Conservation (phyloP, 306 rosid species). For the Vachellia collinsii region DNA sequence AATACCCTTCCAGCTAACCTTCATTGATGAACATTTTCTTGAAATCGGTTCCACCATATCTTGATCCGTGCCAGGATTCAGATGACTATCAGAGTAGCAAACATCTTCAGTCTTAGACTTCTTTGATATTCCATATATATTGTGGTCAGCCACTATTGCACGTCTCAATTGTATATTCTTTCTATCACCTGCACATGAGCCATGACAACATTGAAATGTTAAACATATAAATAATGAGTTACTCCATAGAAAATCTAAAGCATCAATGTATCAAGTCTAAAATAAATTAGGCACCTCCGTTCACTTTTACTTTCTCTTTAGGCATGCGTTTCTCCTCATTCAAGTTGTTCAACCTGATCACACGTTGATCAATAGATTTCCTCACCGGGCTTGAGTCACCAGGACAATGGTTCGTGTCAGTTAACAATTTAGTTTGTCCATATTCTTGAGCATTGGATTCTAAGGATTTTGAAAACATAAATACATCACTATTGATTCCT, state of each 20-base stretch:
- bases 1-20: slow-evolving; percentile 50
- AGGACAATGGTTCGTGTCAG: slow-evolving; percentile 50
- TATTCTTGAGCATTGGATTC: slow-evolving; percentile 48
- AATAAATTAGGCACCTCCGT: slow-evolving; percentile 53
- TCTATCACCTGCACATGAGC: slow-evolving; percentile 46
- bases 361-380: slow-evolving; percentile 46
- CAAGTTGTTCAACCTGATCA: slow-evolving; percentile 41
- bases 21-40: slow-evolving; percentile 43
- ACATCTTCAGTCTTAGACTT: slow-evolving; percentile 51
- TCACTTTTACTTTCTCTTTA: slow-evolving; percentile 49
- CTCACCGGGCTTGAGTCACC: slow-evolving; percentile 45
- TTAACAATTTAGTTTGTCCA: slow-evolving; percentile 47
- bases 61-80: slow-evolving; percentile 38
- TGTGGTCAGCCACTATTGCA: slow-evolving; percentile 56
- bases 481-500: slow-evolving; percentile 38
- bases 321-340: slow-evolving; percentile 47
- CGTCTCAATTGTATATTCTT: slow-evolving; percentile 54
- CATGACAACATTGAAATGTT: slow-evolving; percentile 14
- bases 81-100: slow-evolving; percentile 40
- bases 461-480: slow-evolving; percentile 37
- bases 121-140: slow-evolving; percentile 48
- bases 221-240: slow-evolving; percentile 10
- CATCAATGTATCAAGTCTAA: slow-evolving; percentile 22
- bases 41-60: slow-evolving; percentile 49
- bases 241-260: slow-evolving; percentile 21